Evolutionary conservation across 2,329 filamentous ascomycete genomes (phyloP).

Genomic region (Corinectria fuckeliana): DNA sequence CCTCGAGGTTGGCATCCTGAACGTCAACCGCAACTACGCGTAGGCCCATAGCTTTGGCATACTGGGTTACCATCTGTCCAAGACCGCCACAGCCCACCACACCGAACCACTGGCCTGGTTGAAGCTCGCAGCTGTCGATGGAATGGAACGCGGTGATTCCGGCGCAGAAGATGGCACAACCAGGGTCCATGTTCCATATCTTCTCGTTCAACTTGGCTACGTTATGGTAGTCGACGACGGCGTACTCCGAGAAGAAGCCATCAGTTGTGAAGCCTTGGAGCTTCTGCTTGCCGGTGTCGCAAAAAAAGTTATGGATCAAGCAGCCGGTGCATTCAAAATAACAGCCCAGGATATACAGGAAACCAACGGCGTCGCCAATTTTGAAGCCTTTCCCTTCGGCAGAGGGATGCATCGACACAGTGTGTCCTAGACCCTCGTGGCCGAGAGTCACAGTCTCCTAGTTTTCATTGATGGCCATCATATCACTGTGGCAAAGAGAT

Average conservation of each 20-base stretch:
- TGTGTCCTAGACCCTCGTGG: constrained; percentile 54
- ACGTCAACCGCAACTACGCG: constrained; percentile 52
- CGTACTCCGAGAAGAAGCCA: constrained; percentile 57
- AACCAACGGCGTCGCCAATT: constrained; percentile 52
- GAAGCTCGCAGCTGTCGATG: constrained; percentile 46
- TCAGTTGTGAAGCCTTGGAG: constrained; percentile 51
- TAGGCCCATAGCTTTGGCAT: constrained; percentile 53
- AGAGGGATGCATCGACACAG: constrained; percentile 46
- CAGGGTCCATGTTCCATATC: constrained; percentile 28
- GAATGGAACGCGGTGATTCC: constrained; percentile 54
- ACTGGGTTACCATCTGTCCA: constrained; percentile 54
- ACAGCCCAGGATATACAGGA: constrained; percentile 52
- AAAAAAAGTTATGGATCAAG: constrained; percentile 50
- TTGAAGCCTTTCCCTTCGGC: constrained; percentile 48
- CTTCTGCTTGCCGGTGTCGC: constrained; percentile 45
- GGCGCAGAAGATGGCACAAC: constrained; percentile 56
- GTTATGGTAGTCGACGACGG: constrained; percentile 52
- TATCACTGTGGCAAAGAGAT: constrained; percentile 45
- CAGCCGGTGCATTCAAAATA: constrained; percentile 57
- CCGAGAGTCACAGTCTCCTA: constrained; percentile 41
- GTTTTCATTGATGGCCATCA: constrained; percentile 30
- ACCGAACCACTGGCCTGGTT: constrained; percentile 48
- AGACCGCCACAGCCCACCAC: constrained; percentile 53
- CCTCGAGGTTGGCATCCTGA: constrained; percentile 49
- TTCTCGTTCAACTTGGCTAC: constrained; percentile 48